These are phyloP conservation scores for Citrus maxima DNA, from an alignment of 345 rosid genomes.

Conservation along the genomic window DNA sequence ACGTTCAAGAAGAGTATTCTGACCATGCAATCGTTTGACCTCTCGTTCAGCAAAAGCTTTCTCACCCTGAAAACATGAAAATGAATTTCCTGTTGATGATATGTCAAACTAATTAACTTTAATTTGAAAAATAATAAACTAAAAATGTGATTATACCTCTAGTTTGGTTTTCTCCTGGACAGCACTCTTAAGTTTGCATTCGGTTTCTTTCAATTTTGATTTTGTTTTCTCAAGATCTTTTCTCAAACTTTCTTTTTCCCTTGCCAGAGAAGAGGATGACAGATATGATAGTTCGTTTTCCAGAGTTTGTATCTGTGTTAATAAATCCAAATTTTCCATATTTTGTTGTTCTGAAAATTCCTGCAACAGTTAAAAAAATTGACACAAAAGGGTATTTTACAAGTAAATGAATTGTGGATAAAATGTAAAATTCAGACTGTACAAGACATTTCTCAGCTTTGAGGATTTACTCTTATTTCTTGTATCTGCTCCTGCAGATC, in stretches of 20 bases:
- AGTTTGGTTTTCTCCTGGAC: slow-evolving; percentile 96
- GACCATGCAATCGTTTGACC: slow-evolving; percentile 62
- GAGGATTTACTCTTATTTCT: slow-evolving; percentile 41
- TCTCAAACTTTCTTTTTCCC: slow-evolving; percentile 73
- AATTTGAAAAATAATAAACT: slow-evolving; percentile 1
- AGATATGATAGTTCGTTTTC: slow-evolving; percentile 63
- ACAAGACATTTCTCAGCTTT: slow-evolving; percentile 44
- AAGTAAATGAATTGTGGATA: not conserved
- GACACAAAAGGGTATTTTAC: slow-evolving; percentile 3
- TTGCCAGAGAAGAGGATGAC: slow-evolving; percentile 62
- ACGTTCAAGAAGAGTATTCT: slow-evolving; percentile 79
- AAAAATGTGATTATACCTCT: slow-evolving; percentile 50
- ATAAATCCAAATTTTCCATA: slow-evolving; percentile 46
- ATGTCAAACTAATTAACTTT: not conserved
- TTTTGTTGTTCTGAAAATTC: slow-evolving; percentile 52
- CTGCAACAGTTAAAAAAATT: slow-evolving; percentile 31
- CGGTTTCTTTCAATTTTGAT: slow-evolving; percentile 75
- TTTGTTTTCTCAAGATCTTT: slow-evolving; percentile 85
- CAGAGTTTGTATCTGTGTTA: slow-evolving; percentile 59
- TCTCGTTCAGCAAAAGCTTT: slow-evolving; percentile 85
- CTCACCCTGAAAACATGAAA: slow-evolving; percentile 54
- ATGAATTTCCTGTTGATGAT: not conserved
- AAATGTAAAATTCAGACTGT: not conserved
- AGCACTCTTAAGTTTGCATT: slow-evolving; percentile 72
- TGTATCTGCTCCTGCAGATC: slow-evolving; percentile 53